Evolutionary conservation across 192 early-diverging fungal species (phyloP).

Genomic region (Podila epigama): DNA sequence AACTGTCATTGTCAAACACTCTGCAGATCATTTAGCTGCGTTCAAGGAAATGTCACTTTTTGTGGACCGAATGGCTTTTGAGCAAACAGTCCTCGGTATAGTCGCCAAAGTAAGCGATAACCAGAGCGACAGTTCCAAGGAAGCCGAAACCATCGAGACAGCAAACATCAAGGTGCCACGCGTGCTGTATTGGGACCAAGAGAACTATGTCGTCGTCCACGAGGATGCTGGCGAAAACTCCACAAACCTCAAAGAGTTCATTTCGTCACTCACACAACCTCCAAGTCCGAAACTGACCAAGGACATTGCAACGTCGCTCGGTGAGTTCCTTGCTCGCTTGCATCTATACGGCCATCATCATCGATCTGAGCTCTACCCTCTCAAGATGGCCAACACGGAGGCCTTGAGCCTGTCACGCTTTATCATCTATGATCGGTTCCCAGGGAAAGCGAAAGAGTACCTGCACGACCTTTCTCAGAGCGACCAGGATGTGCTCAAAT

Average conservation of each 20-base stretch:
- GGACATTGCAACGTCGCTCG: constrained; percentile 39
- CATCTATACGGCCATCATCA: constrained; percentile 31
- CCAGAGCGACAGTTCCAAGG: constrained; percentile 17
- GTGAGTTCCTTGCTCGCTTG: constrained; percentile 47
- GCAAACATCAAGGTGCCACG: constrained; percentile 30
- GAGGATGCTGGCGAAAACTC: constrained; percentile 36
- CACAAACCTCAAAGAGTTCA: constrained; percentile 32
- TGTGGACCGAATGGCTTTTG: constrained; percentile 38
- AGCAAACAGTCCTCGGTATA: constrained; percentile 20
- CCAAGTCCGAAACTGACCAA: constrained; percentile 25
- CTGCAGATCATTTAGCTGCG: constrained; percentile 25
- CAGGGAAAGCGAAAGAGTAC: constrained; percentile 18
- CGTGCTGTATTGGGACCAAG: constrained; percentile 32
- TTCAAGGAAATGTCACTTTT: constrained; percentile 16
- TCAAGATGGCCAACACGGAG: constrained; percentile 31
- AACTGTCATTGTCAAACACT: constrained; percentile 40
- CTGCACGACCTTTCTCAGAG: constrained; percentile 25
- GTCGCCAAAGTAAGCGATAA: constrained; percentile 23
- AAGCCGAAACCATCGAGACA: constrained; percentile 18
- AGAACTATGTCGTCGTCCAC: constrained; percentile 36
- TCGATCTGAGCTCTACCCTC: constrained; percentile 28
- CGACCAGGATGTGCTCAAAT: constrained; percentile 18
- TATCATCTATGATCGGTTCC: constrained; percentile 37
- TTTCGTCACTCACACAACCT: constrained; percentile 28
- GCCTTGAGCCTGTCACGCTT: constrained; percentile 25